Percentiles rank a stretch among this genome's conserved stretches.
These are phyloP conservation scores for Populus alba DNA, from an alignment of 345 rosid species.

Conservation along the genomic window DNA sequence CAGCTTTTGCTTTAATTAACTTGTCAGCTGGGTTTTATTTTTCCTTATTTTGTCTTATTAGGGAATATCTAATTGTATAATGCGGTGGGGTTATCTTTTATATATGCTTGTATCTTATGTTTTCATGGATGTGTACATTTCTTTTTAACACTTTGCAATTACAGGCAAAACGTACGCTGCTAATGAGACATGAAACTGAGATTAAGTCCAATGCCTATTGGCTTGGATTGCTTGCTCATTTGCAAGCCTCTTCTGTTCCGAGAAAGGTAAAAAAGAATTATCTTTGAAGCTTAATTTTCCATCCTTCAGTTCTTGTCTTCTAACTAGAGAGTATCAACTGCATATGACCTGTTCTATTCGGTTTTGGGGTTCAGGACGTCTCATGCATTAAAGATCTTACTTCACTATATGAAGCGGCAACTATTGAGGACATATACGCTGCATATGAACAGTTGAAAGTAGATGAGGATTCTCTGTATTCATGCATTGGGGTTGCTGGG, in stretches of 20 bases:
- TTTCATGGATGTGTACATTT: neutral
- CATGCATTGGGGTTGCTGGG: slow-evolving; percentile 97
- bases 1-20: slow-evolving; percentile 5
- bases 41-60: neutral
- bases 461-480: slow-evolving; percentile 76
- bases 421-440: slow-evolving; percentile 77
- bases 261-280: slow-evolving; percentile 60
- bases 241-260: slow-evolving; percentile 92
- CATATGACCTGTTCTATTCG: neutral
- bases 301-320: neutral
- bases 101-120: neutral
- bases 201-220: slow-evolving; percentile 97
- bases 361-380: slow-evolving; percentile 55
- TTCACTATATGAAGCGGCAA: slow-evolving; percentile 76
- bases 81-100: neutral
- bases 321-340: neutral
- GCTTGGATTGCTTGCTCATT: slow-evolving; percentile 94
- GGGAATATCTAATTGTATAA: neutral
- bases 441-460: slow-evolving; percentile 87
- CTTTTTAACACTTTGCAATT: slow-evolving; percentile 5
- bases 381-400: slow-evolving; percentile 92
- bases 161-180: slow-evolving; percentile 94
- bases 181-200: slow-evolving; percentile 99
- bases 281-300: neutral
- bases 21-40: slow-evolving; percentile 1